Conservation (phyloP, 257 asterid species). For the Cruciata laevipes region DNA sequence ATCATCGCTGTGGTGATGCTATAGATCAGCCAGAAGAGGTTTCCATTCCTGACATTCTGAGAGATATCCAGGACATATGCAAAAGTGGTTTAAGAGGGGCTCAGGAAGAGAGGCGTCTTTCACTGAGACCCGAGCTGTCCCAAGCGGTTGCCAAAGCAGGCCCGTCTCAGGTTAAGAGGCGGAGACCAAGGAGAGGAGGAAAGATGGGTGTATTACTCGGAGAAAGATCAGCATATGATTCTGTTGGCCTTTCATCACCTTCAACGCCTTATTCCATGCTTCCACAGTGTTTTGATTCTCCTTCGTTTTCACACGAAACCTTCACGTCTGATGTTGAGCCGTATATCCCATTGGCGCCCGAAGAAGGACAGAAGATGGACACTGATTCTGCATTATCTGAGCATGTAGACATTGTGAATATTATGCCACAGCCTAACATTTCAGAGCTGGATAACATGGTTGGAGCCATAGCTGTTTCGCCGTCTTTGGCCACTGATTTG, state of each 20-base stretch:
- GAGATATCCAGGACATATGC: slow-evolving; percentile 71
- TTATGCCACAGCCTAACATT: slow-evolving; percentile 17
- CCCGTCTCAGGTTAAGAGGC: slow-evolving; percentile 50
- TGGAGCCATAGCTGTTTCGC: slow-evolving; percentile 26
- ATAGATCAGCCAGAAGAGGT: slow-evolving; percentile 47
- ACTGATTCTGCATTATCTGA: slow-evolving; percentile 33
- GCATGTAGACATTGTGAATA: slow-evolving; percentile 12
- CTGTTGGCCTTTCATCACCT: slow-evolving; percentile 24
- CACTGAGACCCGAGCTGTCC: slow-evolving; percentile 32
- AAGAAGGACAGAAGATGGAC: slow-evolving; percentile 18
- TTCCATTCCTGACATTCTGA: slow-evolving; percentile 41
- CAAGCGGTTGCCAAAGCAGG: slow-evolving; percentile 32
- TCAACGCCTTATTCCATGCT: slow-evolving; percentile 33
- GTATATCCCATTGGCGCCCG: slow-evolving; percentile 38
- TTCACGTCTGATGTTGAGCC: slow-evolving; percentile 38
- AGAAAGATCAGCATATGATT: slow-evolving; percentile 36
- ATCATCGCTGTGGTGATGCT: slow-evolving; percentile 55
- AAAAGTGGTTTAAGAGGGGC: slow-evolving; percentile 51
- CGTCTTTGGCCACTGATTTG: slow-evolving; percentile 21
- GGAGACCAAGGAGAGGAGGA: slow-evolving; percentile 64
- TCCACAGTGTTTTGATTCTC: slow-evolving; percentile 37
- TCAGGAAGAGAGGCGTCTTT: slow-evolving; percentile 56
- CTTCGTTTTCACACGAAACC: slow-evolving; percentile 26
- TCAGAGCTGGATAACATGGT: slow-evolving; percentile 33
- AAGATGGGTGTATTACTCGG: slow-evolving; percentile 26